Conservation (phyloP, 2,329 filamentous ascomycete genomes). For the Lasiodiplodia sp. region DNA sequence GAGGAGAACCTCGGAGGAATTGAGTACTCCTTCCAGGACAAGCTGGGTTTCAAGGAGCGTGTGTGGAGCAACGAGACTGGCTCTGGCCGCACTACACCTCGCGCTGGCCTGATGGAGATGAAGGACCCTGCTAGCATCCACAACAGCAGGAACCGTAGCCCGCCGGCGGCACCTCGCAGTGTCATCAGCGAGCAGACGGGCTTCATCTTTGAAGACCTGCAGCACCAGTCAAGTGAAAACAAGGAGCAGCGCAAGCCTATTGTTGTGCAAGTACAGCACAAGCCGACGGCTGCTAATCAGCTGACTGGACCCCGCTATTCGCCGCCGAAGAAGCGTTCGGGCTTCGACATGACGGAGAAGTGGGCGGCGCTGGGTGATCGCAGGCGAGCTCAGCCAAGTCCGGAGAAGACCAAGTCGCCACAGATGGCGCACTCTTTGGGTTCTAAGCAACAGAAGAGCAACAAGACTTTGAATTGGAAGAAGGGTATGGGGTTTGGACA, state of each 20-base stretch:
- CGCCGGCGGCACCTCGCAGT: conserved; percentile 38
- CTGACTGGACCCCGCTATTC: conserved; percentile 62
- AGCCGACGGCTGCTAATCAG: neutral
- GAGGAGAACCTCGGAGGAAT: conserved; percentile 71
- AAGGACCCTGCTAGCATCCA: conserved; percentile 62
- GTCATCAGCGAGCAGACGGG: conserved; percentile 71
- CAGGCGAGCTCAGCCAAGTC: conserved; percentile 69
- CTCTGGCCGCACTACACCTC: conserved; percentile 57
- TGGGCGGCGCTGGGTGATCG: conserved; percentile 89
- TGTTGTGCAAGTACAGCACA: conserved; percentile 40
- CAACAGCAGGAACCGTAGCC: conserved; percentile 52
- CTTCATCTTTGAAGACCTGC: conserved; percentile 78
- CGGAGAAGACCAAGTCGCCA: conserved; percentile 48
- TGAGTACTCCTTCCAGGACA: conserved; percentile 57
- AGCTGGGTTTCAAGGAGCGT: conserved; percentile 43
- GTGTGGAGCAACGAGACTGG: conserved; percentile 47
- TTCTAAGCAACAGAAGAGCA: conserved; percentile 47
- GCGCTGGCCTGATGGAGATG: conserved; percentile 61
- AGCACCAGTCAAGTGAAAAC: conserved; percentile 67
- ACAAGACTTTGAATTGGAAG: conserved; percentile 46
- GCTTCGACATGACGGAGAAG: conserved; percentile 68
- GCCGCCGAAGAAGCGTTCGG: conserved; percentile 68
- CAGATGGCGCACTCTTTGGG: conserved; percentile 41
- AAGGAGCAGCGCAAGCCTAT: conserved; percentile 27
- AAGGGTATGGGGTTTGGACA: conserved; percentile 34